Evolutionary conservation across 345 rosid genomes (phyloP).

Genomic region (Sisymbrium altissimum): DNA sequence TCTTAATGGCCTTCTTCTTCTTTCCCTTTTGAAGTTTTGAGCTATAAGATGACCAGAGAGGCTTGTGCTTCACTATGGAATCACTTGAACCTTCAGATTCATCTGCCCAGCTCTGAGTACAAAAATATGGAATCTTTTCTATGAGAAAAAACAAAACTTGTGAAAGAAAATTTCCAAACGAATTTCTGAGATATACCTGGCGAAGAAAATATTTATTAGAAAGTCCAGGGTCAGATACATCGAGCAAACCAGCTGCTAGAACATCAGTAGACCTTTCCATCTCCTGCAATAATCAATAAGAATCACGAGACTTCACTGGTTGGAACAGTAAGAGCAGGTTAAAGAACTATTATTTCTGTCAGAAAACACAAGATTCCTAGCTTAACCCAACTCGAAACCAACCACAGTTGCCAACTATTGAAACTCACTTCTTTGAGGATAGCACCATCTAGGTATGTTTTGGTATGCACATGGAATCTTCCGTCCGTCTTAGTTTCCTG

Average conservation of each 20-base stretch:
- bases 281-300: conserved; percentile 53
- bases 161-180: not conserved
- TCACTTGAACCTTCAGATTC: conserved; percentile 66
- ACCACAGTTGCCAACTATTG: not conserved
- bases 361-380: conserved; percentile 7
- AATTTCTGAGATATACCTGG: conserved; percentile 52
- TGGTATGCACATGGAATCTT: conserved; percentile 92
- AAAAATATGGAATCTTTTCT: conserved; percentile 24
- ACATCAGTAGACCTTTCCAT: conserved; percentile 98
- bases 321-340: conserved; percentile 12
- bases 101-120: conserved; percentile 75
- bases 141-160: not conserved
- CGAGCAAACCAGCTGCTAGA: conserved; percentile 96
- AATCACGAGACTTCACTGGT: conserved; percentile 6
- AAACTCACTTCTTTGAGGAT: conserved; percentile 86
- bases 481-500: conserved; percentile 97
- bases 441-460: conserved; percentile 92
- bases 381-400: conserved; percentile 9
- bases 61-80: conserved; percentile 88
- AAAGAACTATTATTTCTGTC: not conserved
- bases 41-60: conserved; percentile 81
- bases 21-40: conserved; percentile 50
- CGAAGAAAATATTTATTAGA: conserved; percentile 85
- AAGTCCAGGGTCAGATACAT: conserved; percentile 91
- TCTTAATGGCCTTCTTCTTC: conserved; percentile 56